Conservation (phyloP, 2,329 filamentous ascomycete genomes). For the Cladosporium oxysporum region DNA sequence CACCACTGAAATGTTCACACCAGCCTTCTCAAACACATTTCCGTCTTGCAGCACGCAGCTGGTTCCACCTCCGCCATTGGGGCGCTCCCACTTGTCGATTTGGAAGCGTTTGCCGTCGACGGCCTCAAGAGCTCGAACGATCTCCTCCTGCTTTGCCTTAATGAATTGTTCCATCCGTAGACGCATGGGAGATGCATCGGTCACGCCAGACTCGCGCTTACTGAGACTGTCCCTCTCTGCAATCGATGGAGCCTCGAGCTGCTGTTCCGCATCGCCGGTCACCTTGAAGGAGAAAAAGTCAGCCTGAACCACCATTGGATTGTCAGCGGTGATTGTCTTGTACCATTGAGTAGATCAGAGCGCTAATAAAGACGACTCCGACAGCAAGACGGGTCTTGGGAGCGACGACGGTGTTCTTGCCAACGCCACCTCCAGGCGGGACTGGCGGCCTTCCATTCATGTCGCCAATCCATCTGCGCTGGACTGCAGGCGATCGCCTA, state of each 20-base stretch:
- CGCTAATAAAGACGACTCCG: slow-evolving; percentile 54
- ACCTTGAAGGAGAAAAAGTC: slow-evolving; percentile 28
- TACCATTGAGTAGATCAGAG: slow-evolving; percentile 63
- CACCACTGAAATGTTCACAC: slow-evolving; percentile 91
- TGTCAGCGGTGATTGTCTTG: slow-evolving; percentile 20
- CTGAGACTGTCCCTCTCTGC: slow-evolving; percentile 80
- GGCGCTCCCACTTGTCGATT: slow-evolving; percentile 82
- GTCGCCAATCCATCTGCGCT: slow-evolving; percentile 31
- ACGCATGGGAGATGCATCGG: slow-evolving; percentile 84
- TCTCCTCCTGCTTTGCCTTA: slow-evolving; percentile 86
- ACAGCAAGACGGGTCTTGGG: slow-evolving; percentile 48
- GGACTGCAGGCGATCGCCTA: slow-evolving; percentile 25
- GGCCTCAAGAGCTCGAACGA: slow-evolving; percentile 78
- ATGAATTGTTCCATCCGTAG: slow-evolving; percentile 97
- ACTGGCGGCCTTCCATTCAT: slow-evolving; percentile 26
- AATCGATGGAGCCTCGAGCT: slow-evolving; percentile 66
- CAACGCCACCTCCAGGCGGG: slow-evolving; percentile 34
- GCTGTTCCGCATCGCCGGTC: slow-evolving; percentile 41
- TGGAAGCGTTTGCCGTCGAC: slow-evolving; percentile 83
- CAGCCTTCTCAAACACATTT: slow-evolving; percentile 96
- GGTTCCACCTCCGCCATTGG: slow-evolving; percentile 87
- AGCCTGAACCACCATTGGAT: slow-evolving; percentile 5
- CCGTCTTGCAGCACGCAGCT: slow-evolving; percentile 95
- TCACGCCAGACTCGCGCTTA: slow-evolving; percentile 76
- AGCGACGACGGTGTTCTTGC: slow-evolving; percentile 39